These are phyloP conservation scores for Telopea speciosissima DNA, from an alignment of 177 flowering plant genomes.

Conservation along the genomic window DNA sequence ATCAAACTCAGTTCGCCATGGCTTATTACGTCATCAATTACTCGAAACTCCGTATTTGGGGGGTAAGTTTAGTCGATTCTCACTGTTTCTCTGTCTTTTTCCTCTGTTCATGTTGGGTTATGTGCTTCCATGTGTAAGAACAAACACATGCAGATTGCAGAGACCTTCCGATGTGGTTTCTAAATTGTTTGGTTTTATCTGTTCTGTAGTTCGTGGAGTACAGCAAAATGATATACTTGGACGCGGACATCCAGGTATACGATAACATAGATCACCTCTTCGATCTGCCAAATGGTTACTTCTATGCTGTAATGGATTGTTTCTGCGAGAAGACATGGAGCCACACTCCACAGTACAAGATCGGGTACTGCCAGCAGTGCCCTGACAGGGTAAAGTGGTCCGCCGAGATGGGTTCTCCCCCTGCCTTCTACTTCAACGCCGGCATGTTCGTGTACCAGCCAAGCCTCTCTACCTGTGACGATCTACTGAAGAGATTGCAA, in stretches of 20 bases:
- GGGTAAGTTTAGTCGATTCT: slow-evolving; percentile 22
- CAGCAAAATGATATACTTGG: slow-evolving; percentile 53
- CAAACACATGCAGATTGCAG: no score
- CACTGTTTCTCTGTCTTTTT: background rate
- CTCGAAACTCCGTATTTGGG: slow-evolving; percentile 57
- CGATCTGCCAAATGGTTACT: slow-evolving; percentile 40
- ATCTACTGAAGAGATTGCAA: slow-evolving; percentile 33
- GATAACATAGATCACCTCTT: slow-evolving; percentile 53
- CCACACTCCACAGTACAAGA: slow-evolving; percentile 43
- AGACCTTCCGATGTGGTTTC: no score
- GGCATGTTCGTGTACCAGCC: slow-evolving; percentile 57
- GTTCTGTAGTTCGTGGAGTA: slow-evolving; percentile 74
- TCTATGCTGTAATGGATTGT: slow-evolving; percentile 61
- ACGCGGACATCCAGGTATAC: slow-evolving; percentile 54
- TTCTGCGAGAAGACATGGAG: slow-evolving; percentile 67
- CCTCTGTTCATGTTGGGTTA: background rate
- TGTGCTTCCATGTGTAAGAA: no score
- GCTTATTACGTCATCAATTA: slow-evolving; percentile 55
- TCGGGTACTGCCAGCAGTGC: slow-evolving; percentile 62
- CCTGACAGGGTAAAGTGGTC: slow-evolving; percentile 51
- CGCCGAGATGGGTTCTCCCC: slow-evolving; percentile 37
- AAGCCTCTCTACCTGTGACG: slow-evolving; percentile 26
- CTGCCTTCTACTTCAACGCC: slow-evolving; percentile 52
- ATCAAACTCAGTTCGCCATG: slow-evolving; percentile 46
- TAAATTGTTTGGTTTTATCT: no score